Evolutionary conservation across 805 yeast species (phyloP).

Genomic region (Starmera caribaea): DNA sequence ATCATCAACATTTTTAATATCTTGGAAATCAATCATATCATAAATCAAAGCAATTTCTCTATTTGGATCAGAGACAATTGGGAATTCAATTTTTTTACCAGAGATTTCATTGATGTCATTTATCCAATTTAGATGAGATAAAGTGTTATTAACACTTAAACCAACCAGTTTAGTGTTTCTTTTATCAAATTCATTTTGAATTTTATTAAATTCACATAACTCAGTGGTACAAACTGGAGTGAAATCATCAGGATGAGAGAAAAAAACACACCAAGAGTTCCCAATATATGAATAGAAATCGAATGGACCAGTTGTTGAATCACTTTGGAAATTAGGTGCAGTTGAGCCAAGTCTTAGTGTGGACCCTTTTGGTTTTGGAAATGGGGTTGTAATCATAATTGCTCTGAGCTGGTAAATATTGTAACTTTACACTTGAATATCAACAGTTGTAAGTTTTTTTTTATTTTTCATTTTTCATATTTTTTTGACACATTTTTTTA

Average conservation of each 20-base stretch:
- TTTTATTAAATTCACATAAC: constrained; percentile 64
- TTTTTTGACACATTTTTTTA: too few relatives aligned
- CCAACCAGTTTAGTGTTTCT: constrained; percentile 62
- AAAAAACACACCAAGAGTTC: constrained; percentile 54
- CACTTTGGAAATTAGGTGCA: constrained; percentile 61
- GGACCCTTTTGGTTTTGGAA: constrained; percentile 28
- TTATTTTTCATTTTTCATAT: too few relatives aligned
- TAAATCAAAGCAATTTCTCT: constrained; percentile 51
- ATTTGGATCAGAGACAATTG: constrained; percentile 58
- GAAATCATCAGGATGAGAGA: constrained; percentile 72
- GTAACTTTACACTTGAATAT: too few relatives aligned
- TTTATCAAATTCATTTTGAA: constrained; percentile 59
- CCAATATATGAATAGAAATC: constrained; percentile 57
- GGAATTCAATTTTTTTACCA: constrained; percentile 49
- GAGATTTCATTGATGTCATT: constrained; percentile 62
- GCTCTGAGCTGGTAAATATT: too few relatives aligned
- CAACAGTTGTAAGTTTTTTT: too few relatives aligned
- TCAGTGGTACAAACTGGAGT: constrained; percentile 78
- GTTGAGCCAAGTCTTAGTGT: constrained; percentile 45
- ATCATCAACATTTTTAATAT: constrained; percentile 56
- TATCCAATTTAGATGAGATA: constrained; percentile 59
- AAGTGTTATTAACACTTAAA: constrained; percentile 53
- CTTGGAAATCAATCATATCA: constrained; percentile 67
- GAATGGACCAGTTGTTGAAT: constrained; percentile 53
- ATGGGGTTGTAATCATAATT: constrained; percentile 21